Evolutionary conservation across 1,139 yeast genomes (phyloP).

Genomic region (Pichia sp.): DNA sequence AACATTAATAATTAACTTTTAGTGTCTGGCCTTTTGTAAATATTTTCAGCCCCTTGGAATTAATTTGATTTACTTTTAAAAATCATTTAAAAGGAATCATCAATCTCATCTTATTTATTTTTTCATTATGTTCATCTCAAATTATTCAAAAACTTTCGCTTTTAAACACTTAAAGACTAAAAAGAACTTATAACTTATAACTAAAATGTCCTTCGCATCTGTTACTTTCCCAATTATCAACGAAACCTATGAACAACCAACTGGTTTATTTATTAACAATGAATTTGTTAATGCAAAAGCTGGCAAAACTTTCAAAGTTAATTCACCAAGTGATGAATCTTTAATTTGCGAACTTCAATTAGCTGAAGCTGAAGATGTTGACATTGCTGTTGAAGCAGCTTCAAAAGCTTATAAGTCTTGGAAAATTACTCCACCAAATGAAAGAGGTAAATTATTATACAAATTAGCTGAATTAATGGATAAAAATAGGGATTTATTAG

Average conservation of each 20-base stretch:
- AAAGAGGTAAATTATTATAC: conserved; percentile 50
- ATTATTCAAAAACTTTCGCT: too few species aligned
- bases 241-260: conserved; percentile 54
- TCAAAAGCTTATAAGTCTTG: conserved; percentile 40
- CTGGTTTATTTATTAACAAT: conserved; percentile 60
- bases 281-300: conserved; percentile 46
- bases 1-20: too few species aligned
- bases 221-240: conserved; percentile 31
- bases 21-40: too few species aligned
- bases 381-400: conserved; percentile 54
- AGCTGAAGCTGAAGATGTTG: conserved; percentile 53
- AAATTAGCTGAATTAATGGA: conserved; percentile 65
- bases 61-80: too few species aligned
- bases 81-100: too few species aligned
- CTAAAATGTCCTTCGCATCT: conserved; percentile 14
- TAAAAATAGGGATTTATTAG: conserved; percentile 51
- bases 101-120: too few species aligned
- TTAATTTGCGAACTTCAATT: conserved; percentile 47
- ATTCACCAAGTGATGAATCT: conserved; percentile 55
- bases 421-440: conserved; percentile 47
- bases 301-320: conserved; percentile 47
- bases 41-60: too few species aligned
- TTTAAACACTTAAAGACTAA: not conserved
- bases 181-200: not conserved
- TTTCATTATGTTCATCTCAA: not conserved